Conservation (phyloP, 768 basidiomycete species). For the Phlegmacium glaucopus region DNA sequence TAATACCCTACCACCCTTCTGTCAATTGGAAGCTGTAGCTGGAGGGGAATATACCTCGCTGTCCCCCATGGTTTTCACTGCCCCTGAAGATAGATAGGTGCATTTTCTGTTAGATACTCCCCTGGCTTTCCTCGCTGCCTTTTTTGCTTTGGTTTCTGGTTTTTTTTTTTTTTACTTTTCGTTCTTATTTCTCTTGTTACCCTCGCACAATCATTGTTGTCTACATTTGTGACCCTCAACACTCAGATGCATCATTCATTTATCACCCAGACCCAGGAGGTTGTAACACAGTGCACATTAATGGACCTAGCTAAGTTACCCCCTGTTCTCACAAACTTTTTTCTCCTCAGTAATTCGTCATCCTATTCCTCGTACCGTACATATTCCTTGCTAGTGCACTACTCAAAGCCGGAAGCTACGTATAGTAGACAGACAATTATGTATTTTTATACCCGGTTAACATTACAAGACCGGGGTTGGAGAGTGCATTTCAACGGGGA, state of each 20-base stretch:
- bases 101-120: constrained; percentile 23
- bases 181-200: constrained; percentile 13
- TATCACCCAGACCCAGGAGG: constrained; percentile 38
- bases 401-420: constrained; percentile 43
- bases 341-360: constrained; percentile 21
- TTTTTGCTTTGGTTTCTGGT: constrained; percentile 12
- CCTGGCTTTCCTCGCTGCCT: constrained; percentile 17
- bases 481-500: too few species aligned
- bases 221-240: constrained; percentile 11
- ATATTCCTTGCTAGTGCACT: constrained; percentile 42
- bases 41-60: constrained; percentile 69
- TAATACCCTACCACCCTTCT: constrained; percentile 69
- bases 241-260: constrained; percentile 26
- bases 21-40: constrained; percentile 80
- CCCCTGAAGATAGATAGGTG: constrained; percentile 35
- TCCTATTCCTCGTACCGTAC: constrained; percentile 32
- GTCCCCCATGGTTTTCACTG: constrained; percentile 69
- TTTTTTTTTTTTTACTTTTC: constrained; percentile 16
- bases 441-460: constrained; percentile 46
- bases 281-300: constrained; percentile 38
- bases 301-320: constrained; percentile 27
- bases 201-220: constrained; percentile 15
- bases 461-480: constrained; percentile 13
- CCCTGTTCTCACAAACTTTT: constrained; percentile 21
- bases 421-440: constrained; percentile 47